These are phyloP conservation scores for Dichotomopilus funicola DNA, from an alignment of 2,329 filamentous ascomycete species.

Conservation along the genomic window DNA sequence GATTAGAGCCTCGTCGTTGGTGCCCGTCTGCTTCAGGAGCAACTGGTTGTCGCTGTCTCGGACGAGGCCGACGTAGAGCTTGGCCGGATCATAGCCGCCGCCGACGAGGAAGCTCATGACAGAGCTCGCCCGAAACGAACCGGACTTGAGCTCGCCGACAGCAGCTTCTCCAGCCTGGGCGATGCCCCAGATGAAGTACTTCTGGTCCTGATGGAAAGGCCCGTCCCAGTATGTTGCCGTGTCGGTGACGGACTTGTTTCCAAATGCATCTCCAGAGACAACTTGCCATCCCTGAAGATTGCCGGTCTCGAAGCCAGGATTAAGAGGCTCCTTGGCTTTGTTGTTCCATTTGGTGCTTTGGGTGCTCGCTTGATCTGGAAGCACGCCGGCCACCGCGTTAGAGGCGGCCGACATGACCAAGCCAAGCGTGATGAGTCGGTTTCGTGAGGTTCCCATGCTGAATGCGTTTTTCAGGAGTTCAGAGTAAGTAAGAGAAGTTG, in stretches of 20 bases:
- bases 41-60: slow-evolving; percentile 22
- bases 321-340: slow-evolving; percentile 8
- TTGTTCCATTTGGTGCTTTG: too few relatives aligned
- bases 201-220: slow-evolving; percentile 24
- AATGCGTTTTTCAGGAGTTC: neutral
- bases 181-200: slow-evolving; percentile 24
- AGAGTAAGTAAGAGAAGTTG: neutral
- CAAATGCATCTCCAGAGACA: slow-evolving; percentile 24
- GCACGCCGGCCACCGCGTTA: neutral
- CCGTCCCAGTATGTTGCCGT: slow-evolving; percentile 25
- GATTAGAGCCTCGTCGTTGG: slow-evolving; percentile 28
- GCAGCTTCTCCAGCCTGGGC: slow-evolving; percentile 25
- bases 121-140: slow-evolving; percentile 25
- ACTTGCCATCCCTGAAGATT: slow-evolving; percentile 25
- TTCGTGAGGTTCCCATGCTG: neutral
- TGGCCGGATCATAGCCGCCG: slow-evolving; percentile 28
- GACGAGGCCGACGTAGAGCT: slow-evolving; percentile 27
- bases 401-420: slow-evolving; percentile 3
- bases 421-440: slow-evolving; percentile 6
- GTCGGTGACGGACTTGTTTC: slow-evolving; percentile 21
- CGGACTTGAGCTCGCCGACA: slow-evolving; percentile 26
- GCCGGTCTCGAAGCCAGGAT: slow-evolving; percentile 26
- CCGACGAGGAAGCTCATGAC: slow-evolving; percentile 28
- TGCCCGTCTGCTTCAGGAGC: slow-evolving; percentile 27
- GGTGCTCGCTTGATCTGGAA: neutral